Evolutionary conservation across 305 asterid genomes (phyloP).

Genomic region (Andrographis paniculata): DNA sequence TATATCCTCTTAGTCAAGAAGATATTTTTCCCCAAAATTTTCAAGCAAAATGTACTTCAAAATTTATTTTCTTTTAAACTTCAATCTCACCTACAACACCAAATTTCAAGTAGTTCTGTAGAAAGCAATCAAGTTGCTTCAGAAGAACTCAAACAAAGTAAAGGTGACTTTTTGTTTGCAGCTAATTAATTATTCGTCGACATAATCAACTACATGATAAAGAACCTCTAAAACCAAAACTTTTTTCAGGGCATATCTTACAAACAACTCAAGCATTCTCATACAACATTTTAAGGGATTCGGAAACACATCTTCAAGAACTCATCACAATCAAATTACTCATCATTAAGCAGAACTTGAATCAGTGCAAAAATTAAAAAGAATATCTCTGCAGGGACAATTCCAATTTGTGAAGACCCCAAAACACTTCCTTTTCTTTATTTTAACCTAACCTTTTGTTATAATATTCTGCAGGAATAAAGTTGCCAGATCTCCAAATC

Average conservation of each 20-base stretch:
- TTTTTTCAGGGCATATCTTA: no score
- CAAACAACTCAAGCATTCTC: no score
- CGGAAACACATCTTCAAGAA: no score
- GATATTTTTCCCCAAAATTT: background rate
- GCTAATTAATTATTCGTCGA: no score
- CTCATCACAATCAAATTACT: background rate
- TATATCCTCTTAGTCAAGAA: background rate
- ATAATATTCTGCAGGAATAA: background rate
- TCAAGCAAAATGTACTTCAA: constrained; percentile 7
- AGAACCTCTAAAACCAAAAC: no score
- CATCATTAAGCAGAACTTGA: background rate
- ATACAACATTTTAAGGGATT: no score
- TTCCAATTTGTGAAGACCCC: background rate
- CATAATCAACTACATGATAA: no score
- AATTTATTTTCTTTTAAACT: constrained; percentile 9
- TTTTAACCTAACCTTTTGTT: background rate
- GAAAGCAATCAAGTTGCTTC: no score
- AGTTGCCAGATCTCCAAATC: background rate
- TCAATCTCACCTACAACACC: no score
- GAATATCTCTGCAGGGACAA: background rate
- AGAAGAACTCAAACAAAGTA: no score
- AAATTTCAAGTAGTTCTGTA: no score
- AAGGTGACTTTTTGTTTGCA: no score
- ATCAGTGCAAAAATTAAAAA: background rate
- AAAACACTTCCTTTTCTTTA: background rate